Base-by-base conservation (phyloP, 2,329 filamentous ascomycete species). In the Botryotinia narcissicola region DNA sequence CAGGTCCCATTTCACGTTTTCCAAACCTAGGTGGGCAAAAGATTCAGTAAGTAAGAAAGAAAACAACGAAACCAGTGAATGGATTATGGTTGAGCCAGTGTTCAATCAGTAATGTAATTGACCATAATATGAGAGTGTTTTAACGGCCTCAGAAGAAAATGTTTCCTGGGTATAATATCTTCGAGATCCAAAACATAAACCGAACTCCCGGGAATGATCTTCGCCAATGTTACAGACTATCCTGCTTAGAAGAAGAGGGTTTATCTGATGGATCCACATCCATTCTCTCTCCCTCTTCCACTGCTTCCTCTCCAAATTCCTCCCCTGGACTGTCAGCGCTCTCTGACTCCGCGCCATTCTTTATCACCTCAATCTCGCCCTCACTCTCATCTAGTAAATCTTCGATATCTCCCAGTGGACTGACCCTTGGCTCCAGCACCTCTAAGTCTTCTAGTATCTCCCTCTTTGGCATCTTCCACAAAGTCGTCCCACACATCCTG, bases 401-500 rank as follows among this genome's bases (percentile, higher is more conserved):
- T 77, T 95, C 93, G 72, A 95, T 86, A 77, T 94, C 93, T 1
- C 92, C 93, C 74, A 98, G 82, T 51, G 94, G 90, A 82, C 95
- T 98, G 51, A 93, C 88, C 76, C 95, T 88, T 68, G 94, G 92
- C 80, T 98, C 95, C 79, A 99, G 80, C 79, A 95, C 83, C 77
- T 97, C 96, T 81, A 97, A 81, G 81, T 99, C 96, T 84, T 99
- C 96, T 76, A 99, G 81, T 70, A 93, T 87, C 76, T 92, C 90
- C 78, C 96, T 87, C 74, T 90, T 90, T 5, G 95, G 93, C 86
- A 99, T 88, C 84, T 97, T 97, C 90, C 94, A 97, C 78, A 99
- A 81, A 80, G 91, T 97, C 4, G 96, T 98, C 54, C 91, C 95
- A 81, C 95, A 98, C 0, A 98, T 91, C 70, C 96, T 88, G 73